Percentiles rank a stretch among this genome's conserved stretches.
Conservation (phyloP, 139 green algal genomes). For the Marvania coccoides region DNA sequence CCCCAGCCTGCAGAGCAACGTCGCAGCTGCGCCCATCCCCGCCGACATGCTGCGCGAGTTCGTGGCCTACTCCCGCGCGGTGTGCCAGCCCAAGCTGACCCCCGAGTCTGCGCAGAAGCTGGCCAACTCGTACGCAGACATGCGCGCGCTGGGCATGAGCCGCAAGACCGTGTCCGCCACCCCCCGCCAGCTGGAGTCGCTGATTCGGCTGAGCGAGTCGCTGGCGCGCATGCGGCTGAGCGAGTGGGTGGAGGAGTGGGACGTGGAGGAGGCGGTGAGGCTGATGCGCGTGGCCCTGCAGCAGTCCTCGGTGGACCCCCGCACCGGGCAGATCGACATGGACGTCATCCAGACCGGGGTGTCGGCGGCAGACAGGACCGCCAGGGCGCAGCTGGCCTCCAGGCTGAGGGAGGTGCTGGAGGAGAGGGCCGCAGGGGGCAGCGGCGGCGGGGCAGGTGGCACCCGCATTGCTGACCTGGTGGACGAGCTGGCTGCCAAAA, state of each 20-base stretch:
- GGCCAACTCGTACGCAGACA: slow-evolving; percentile 71
- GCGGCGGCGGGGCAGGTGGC: background rate
- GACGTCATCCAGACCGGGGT: slow-evolving; percentile 44
- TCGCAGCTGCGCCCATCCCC: slow-evolving; percentile 31
- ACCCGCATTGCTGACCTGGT: background rate
- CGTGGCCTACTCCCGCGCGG: slow-evolving; percentile 76
- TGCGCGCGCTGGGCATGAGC: slow-evolving; percentile 63
- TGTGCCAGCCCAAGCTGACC: slow-evolving; percentile 62
- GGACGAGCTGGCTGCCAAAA: background rate
- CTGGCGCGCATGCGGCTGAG: slow-evolving; percentile 51
- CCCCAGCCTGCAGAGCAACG: background rate
- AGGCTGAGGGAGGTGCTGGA: slow-evolving; percentile 29
- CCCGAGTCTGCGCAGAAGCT: slow-evolving; percentile 70
- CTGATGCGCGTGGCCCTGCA: slow-evolving; percentile 73
- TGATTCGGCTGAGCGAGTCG: slow-evolving; percentile 85
- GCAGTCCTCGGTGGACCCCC: slow-evolving; percentile 62
- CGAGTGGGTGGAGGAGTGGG: slow-evolving; percentile 22
- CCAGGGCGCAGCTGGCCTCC: slow-evolving; percentile 20
- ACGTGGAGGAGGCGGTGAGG: slow-evolving; percentile 66
- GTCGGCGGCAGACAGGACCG: slow-evolving; percentile 27
- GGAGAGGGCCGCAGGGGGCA: background rate
- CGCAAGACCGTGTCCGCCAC: slow-evolving; percentile 80
- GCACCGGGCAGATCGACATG: slow-evolving; percentile 70
- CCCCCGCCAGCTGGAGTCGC: slow-evolving; percentile 93
- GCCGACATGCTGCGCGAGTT: slow-evolving; percentile 75